A percentile compares a stretch with the other conserved stretches of the same genome.
phyloP scores from a whole-genome alignment of 2,329 filamentous ascomycete genomes.

The Penicillium sp. region DNA sequence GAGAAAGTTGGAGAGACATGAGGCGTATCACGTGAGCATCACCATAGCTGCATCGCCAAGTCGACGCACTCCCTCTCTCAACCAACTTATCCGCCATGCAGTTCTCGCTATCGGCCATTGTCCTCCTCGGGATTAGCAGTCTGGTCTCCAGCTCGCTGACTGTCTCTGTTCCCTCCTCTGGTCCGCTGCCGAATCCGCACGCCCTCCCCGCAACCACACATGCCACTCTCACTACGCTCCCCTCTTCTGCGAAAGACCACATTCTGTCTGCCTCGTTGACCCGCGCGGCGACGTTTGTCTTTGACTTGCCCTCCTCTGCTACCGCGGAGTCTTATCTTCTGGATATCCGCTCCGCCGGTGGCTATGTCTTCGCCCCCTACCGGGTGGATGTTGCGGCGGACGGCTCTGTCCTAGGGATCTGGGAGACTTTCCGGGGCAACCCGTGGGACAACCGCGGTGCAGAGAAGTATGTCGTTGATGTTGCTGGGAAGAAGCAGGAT shows the following conservation, averaged over 20 bases:
- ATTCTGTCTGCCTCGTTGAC: slow-evolving; percentile 65
- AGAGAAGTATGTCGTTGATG: slow-evolving; percentile 46
- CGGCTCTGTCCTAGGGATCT: slow-evolving; percentile 61
- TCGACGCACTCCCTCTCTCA: background rate
- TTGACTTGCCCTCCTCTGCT: slow-evolving; percentile 61
- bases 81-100: slow-evolving; percentile 1
- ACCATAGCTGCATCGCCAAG: background rate
- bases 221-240: slow-evolving; percentile 52
- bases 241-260: slow-evolving; percentile 49
- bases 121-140: slow-evolving; percentile 1
- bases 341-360: slow-evolving; percentile 70
- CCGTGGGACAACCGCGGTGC: slow-evolving; percentile 82
- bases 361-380: slow-evolving; percentile 75
- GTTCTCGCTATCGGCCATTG: slow-evolving; percentile 2
- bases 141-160: slow-evolving; percentile 31
- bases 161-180: slow-evolving; percentile 45
- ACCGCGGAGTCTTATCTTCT: slow-evolving; percentile 68
- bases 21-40: slow-evolving; percentile 1
- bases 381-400: slow-evolving; percentile 66
- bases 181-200: slow-evolving; percentile 47
- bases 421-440: slow-evolving; percentile 86
- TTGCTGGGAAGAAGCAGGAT: slow-evolving; percentile 31
- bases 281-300: slow-evolving; percentile 70
- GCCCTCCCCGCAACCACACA: slow-evolving; percentile 50
- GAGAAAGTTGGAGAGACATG: background rate